phyloP scores from a whole-genome alignment of 225 moss, liverwort and hornwort genomes.

The Antitrichia curtipendula region DNA sequence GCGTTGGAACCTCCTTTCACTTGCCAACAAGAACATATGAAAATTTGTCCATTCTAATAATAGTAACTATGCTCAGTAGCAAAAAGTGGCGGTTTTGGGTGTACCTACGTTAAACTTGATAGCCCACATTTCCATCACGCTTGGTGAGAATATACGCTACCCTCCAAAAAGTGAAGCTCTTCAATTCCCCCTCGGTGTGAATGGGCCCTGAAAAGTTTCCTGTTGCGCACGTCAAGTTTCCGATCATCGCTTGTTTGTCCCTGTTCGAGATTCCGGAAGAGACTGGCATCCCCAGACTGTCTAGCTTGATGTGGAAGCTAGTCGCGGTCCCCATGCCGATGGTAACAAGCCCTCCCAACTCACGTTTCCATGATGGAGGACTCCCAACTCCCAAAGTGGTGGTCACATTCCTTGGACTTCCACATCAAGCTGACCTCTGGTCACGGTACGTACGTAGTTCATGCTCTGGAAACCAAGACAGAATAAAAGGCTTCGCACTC shows the following conservation, averaged over 20 bases:
- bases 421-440: background rate
- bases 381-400: background rate
- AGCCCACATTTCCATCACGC: background rate
- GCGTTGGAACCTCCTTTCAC: no score
- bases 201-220: background rate
- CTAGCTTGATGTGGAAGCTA: background rate
- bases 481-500: background rate
- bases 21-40: no score
- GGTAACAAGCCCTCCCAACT: background rate
- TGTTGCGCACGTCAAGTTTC: background rate
- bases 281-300: background rate
- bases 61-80: no score
- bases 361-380: slow-evolving; percentile 6
- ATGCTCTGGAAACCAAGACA: background rate
- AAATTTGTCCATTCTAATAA: no score
- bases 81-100: no score
- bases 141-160: background rate
- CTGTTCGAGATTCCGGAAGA: no score
- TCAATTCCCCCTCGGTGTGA: background rate
- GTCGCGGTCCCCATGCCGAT: background rate
- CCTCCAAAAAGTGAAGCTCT: background rate
- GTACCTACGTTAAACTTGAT: background rate
- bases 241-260: background rate
- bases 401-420: background rate
- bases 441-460: background rate